phyloP scores from a whole-genome alignment of 2,329 filamentous ascomycete genomes.

The Nigrospora oryzae region DNA sequence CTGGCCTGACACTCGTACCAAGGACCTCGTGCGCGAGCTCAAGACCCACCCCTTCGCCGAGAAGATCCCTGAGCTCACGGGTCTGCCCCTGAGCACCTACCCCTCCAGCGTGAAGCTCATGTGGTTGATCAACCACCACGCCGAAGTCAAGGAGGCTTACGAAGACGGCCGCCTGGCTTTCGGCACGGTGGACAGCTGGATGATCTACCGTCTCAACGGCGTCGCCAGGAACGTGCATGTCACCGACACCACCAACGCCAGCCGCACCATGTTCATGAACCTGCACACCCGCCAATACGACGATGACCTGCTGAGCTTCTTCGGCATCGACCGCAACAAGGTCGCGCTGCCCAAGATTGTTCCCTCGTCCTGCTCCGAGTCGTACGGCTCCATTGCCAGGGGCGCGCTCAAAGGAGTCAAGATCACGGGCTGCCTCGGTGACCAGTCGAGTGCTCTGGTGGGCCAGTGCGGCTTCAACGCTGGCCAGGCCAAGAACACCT shows the following conservation, averaged over 20 bases:
- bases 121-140: conserved; percentile 70
- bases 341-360: conserved; percentile 75
- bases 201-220: conserved; percentile 76
- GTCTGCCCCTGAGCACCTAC: conserved; percentile 80
- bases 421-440: conserved; percentile 79
- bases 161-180: conserved; percentile 70
- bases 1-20: conserved; percentile 82
- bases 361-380: conserved; percentile 65
- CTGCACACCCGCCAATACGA: conserved; percentile 74
- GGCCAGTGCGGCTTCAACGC: conserved; percentile 78
- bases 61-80: conserved; percentile 61
- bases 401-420: conserved; percentile 61
- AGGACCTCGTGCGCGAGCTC: conserved; percentile 63
- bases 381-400: conserved; percentile 58
- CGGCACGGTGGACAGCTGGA: conserved; percentile 83
- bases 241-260: conserved; percentile 82
- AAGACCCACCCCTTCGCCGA: conserved; percentile 61
- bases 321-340: conserved; percentile 61
- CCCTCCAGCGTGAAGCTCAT: conserved; percentile 78
- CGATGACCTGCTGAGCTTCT: conserved; percentile 68
- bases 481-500: conserved; percentile 83
- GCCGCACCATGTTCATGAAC: conserved; percentile 92
- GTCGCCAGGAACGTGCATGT: conserved; percentile 59
- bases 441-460: conserved; percentile 79
- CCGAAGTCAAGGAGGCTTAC: conserved; percentile 64